phyloP scores from a whole-genome alignment of 2,329 filamentous ascomycete genomes.

The Epichloe festucae region DNA sequence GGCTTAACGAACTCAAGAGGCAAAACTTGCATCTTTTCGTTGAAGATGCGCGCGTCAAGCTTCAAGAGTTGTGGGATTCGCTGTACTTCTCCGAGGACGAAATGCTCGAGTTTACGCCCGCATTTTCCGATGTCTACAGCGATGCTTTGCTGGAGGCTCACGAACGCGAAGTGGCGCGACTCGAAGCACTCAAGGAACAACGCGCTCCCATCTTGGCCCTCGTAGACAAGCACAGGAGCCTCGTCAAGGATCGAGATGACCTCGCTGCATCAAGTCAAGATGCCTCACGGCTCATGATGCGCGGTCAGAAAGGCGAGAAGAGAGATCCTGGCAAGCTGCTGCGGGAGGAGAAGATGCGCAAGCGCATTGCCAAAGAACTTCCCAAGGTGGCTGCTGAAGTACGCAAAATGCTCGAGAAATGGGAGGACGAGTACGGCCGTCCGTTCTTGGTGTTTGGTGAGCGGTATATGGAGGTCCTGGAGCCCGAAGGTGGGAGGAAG shows the following conservation, averaged over 20 bases:
- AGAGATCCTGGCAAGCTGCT: slow-evolving; percentile 89
- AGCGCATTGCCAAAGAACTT: slow-evolving; percentile 89
- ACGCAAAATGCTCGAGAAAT: slow-evolving; percentile 65
- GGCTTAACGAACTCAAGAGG: slow-evolving; percentile 83
- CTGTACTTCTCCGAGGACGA: slow-evolving; percentile 95
- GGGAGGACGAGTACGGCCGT: slow-evolving; percentile 88
- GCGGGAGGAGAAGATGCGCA: slow-evolving; percentile 96
- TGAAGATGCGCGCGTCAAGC: slow-evolving; percentile 77
- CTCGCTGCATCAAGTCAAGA: slow-evolving; percentile 87
- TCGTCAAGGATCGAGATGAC: slow-evolving; percentile 78
- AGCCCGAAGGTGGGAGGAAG: slow-evolving; percentile 45
- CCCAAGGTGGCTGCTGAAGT: slow-evolving; percentile 85
- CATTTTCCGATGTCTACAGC: slow-evolving; percentile 93
- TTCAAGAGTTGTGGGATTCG: slow-evolving; percentile 91
- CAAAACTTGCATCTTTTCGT: slow-evolving; percentile 94
- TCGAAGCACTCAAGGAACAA: slow-evolving; percentile 75
- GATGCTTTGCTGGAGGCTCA: slow-evolving; percentile 91
- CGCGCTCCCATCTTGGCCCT: slow-evolving; percentile 71
- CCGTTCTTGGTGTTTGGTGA: slow-evolving; percentile 90
- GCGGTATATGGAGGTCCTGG: slow-evolving; percentile 77
- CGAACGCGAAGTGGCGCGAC: slow-evolving; percentile 73
- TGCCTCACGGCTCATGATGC: slow-evolving; percentile 81
- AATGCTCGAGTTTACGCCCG: slow-evolving; percentile 95
- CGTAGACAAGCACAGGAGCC: slow-evolving; percentile 68
- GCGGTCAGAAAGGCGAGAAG: slow-evolving; percentile 84